Evolutionary conservation across 208 protist genomes (phyloP), one percentile per base, ranked within the genome.

Genomic region (Phytomonas francai): DNA sequence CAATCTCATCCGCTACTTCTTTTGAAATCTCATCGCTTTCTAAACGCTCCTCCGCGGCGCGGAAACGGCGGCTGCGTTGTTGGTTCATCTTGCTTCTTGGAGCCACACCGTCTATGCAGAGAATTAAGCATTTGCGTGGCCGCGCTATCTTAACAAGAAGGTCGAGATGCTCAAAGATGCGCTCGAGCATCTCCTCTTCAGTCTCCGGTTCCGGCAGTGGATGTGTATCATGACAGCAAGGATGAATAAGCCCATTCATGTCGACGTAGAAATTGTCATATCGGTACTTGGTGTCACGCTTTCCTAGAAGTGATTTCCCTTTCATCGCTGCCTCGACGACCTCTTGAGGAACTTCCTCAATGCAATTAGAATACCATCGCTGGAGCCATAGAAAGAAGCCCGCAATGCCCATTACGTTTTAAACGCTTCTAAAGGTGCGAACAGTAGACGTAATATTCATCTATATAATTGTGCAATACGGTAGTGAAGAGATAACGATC

Each of bases 31-130:
- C 71, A 61, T 89, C 76, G 68, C 84, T 87, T 83, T 97, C 81
- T 63, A 83, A 36, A 6, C 72, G 74, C 64, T 99, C 97, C 65
- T 98, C 79, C 5, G 93, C 97, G 3, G 98, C 81, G 33, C 91
- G 83, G 81, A 99, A 99, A 36, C 99, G 89, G 28, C 99, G 87
- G 33, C 88, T 89, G 68, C 99, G 89, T 84, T 99, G 99, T 83
- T 99, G 98, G 74, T 99, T 99, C 97, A 99, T 99, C 73, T 99
- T 99, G 60, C 98, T 99, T 25, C 98, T 85, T 36, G 98, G 98
- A 7, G 98, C 98, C n/a, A 99, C 97, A 58, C 98, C 98, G 79
- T 99, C 98, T 42, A 96, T 77, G 68, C 87, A 95, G 70, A 99
- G 89, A 65, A 98, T 99, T 0, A 99, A 77, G 9, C 99, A 83